Evolutionary conservation across 1,284 basidiomycete species (phyloP).

Genomic region (Fomitiporia mediterranea): DNA sequence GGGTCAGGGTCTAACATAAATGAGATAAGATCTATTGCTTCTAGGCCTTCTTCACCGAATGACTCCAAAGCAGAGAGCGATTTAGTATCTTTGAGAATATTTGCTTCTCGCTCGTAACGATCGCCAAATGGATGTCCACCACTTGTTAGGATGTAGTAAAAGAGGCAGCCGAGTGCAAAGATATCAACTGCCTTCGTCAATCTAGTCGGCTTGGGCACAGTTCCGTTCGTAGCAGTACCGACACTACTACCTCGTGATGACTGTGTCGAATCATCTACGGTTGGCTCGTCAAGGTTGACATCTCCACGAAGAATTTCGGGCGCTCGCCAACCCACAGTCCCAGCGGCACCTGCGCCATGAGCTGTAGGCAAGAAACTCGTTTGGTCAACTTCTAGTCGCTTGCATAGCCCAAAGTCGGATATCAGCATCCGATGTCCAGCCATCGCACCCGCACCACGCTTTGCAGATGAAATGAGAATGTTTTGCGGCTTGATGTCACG

Average conservation of each 20-base stretch:
- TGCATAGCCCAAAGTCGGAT: conserved; percentile 93
- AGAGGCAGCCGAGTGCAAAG: conserved; percentile 89
- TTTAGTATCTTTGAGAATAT: conserved; percentile 81
- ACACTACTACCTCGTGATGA: conserved; percentile 58
- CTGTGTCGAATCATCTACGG: conserved; percentile 59
- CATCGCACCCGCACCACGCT: conserved; percentile 46
- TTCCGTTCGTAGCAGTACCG: conserved; percentile 39
- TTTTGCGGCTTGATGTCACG: conserved; percentile 99
- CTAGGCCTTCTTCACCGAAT: conserved; percentile 88
- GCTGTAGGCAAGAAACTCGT: conserved; percentile 85
- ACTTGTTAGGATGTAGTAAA: conserved; percentile 85
- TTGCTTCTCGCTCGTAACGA: conserved; percentile 85
- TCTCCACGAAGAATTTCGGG: conserved; percentile 91
- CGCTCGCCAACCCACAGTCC: conserved; percentile 91
- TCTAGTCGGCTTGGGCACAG: conserved; percentile 49
- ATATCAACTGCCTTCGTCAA: conserved; percentile 93
- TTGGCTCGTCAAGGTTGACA: conserved; percentile 79
- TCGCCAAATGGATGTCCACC: conserved; percentile 91
- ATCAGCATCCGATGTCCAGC: conserved; percentile 83
- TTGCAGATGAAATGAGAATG: conserved; percentile 82
- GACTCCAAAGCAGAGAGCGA: conserved; percentile 64
- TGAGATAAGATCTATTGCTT: conserved; percentile 76
- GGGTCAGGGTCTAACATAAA: conserved; percentile 77
- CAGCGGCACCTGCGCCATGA: conserved; percentile 80
- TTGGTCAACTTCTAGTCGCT: conserved; percentile 89